Conservation (phyloP, 139 green algal species). For the Haematococcus lacustris region DNA sequence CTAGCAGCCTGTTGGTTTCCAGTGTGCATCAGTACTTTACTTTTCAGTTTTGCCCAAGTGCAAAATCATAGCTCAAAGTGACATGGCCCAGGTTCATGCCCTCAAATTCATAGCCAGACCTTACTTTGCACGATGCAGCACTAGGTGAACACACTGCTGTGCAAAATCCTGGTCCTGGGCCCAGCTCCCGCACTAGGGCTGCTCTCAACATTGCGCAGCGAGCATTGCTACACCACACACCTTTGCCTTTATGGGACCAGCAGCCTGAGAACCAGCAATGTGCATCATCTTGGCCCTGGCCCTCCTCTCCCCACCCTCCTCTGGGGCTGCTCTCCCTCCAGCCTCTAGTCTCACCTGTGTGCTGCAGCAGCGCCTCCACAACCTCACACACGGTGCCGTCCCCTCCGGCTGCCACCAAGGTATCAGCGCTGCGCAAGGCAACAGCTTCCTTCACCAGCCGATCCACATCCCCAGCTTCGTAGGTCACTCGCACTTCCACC, state of each 20-base stretch:
- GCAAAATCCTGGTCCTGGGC: not conserved
- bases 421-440: constrained; percentile 15
- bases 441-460: constrained; percentile 7
- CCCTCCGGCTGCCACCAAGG: constrained; percentile 35
- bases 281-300: not conserved
- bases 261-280: too few relatives aligned
- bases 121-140: too few relatives aligned
- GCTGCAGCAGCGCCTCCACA: constrained; percentile 31
- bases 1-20: too few relatives aligned
- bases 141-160: too few relatives aligned
- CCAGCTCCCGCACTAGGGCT: not conserved
- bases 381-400: constrained; percentile 43
- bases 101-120: too few relatives aligned
- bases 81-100: too few relatives aligned
- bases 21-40: too few relatives aligned
- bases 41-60: too few relatives aligned
- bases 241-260: too few relatives aligned
- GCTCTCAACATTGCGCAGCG: not conserved
- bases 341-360: constrained; percentile 2
- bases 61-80: too few relatives aligned
- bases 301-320: not conserved
- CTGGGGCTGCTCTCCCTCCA: not conserved
- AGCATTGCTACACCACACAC: not conserved
- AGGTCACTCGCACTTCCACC: constrained; percentile 12
- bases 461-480: constrained; percentile 11